Base-by-base conservation (phyloP, 2,329 filamentous ascomycete species). In the Metarhizium guizhouense region DNA sequence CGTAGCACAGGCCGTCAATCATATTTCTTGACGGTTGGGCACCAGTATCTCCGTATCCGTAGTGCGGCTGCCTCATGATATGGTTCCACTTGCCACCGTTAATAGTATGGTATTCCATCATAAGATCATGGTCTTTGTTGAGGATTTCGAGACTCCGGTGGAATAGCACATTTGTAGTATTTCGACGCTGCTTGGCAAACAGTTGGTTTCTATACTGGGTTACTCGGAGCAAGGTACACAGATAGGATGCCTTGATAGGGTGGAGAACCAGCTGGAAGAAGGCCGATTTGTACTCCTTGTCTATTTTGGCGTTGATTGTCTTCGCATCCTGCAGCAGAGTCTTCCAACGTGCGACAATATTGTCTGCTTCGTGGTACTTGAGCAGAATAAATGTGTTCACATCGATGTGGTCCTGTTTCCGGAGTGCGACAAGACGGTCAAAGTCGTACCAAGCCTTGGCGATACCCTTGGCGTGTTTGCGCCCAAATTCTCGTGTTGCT, bases 221-320 rank as follows among this genome's bases (percentile, higher is more conserved):
- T 13, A 78, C 72, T 53, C 73, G 74, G 34, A 78, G 74, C 45
- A 76, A 72, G 18, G 76, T 74, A 56, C 79, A 78, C 40, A 79
- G 78, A n/a, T 76, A 73, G 2, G 76, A 81, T 3, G 82, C 81
- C 40, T 79, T 76, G 50, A 81, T 75, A 0, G 83, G 82, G 54
- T 86, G 81, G 6, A 84, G 72, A 8, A 86, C 73, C 56, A 83
- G 76, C 60, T 87, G 76, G 64, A 83, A 86, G 60, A 82, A 81
- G 0, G 81, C 75, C 1, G 81, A 71, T 55, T 77, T 76, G 7
- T 74, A 70, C 1, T 71, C 70, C 0, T 66, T 62, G 0, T 72
- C 65, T 0, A 84, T 65, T 2, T 67, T 66, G 16, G 74, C 66
- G 51, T 78, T 73, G 0, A 84, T 67, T 0, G 64, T 64, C 53